Conservation (phyloP, 805 yeast species). For the Aciculoconidium aculeatum region DNA sequence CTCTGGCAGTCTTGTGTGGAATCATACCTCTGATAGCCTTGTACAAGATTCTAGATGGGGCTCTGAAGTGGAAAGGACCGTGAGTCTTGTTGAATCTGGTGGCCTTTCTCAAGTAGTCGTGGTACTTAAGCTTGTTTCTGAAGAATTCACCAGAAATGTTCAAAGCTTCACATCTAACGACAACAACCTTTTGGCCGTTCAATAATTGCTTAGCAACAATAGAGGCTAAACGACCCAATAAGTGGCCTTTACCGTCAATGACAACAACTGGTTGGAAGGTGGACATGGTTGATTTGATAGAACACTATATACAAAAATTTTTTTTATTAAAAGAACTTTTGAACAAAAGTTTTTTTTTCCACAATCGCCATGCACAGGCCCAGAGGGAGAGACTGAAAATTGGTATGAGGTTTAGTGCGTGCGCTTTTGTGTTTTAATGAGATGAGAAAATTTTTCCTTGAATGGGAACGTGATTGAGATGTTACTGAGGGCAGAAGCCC, state of each 20-base stretch:
- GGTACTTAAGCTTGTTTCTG: constrained; percentile 99
- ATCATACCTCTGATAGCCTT: constrained; percentile 99
- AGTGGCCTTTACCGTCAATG: constrained; percentile 99
- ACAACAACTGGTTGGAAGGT: constrained; percentile 96
- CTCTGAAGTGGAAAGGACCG: constrained; percentile 99
- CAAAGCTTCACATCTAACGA: constrained; percentile 95
- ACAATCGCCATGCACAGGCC: too few species aligned
- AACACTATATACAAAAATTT: too few species aligned
- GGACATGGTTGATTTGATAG: constrained; percentile 65
- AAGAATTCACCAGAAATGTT: constrained; percentile 99
- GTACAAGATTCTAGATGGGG: constrained; percentile 99
- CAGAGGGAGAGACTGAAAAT: too few species aligned
- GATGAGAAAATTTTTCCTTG: too few species aligned
- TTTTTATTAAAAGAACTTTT: too few species aligned
- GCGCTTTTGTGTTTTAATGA: too few species aligned
- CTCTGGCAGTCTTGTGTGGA: constrained; percentile 99
- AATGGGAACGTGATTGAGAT: too few species aligned
- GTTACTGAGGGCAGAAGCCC: constrained; percentile 2
- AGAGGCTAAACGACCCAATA: constrained; percentile 99
- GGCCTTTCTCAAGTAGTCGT: constrained; percentile 99
- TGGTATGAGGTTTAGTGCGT: too few species aligned
- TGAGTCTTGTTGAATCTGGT: constrained; percentile 97
- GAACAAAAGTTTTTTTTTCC: too few species aligned
- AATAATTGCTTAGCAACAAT: constrained; percentile 97
- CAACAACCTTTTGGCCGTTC: constrained; percentile 96